Evolutionary conservation across 805 yeast genomes (phyloP), one percentile per base, ranked within the genome.

Genomic region (Saccharomyces kudriavzevii): DNA sequence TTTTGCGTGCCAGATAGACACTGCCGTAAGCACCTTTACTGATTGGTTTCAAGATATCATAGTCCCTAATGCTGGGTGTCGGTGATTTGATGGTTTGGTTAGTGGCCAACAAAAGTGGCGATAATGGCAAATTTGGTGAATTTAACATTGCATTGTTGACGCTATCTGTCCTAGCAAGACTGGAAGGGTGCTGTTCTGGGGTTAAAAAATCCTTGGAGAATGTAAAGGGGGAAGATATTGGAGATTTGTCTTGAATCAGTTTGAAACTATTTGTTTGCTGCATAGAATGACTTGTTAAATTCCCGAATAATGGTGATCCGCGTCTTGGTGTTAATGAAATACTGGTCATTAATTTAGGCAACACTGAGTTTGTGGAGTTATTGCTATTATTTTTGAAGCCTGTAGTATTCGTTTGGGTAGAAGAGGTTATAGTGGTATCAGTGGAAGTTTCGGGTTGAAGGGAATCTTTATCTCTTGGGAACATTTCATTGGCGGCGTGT

Each of bases 11-110:
- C 8, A 94, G 75, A 68, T 84, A 94, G 2, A 94, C 99, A 40
- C 95, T 86, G 0, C 99, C 99, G 75, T 91, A 94, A 0, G 99
- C 99, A 45, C 99, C 99, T 64, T 89, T 88, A 63, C 96, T 89
- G 50, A 94, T 89, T 0, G 99, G 97, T 66, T 90, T 89, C 53
- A 94, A 74, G 29, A 94, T 81, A 61, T 89, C 96, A 69, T 90
- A 94, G 67, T 95, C 98, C 55, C 78, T 80, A 29, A 92, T 89
- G 2, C 89, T 83, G 0, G 95, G 94, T 0, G 77, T 64, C 0
- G 87, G 77, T 56, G 81, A 80, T 31, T 72, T 70, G 0, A 77
- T 56, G 24, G 43, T 35, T 4, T 83, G 77, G 1, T 85, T 77
- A 10, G 83, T 79, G 1, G 92, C 84, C 1, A 88, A 80, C 47